phyloP scores from a whole-genome alignment of 176 grass and related monocot genomes.

The Cocos nucifera region DNA sequence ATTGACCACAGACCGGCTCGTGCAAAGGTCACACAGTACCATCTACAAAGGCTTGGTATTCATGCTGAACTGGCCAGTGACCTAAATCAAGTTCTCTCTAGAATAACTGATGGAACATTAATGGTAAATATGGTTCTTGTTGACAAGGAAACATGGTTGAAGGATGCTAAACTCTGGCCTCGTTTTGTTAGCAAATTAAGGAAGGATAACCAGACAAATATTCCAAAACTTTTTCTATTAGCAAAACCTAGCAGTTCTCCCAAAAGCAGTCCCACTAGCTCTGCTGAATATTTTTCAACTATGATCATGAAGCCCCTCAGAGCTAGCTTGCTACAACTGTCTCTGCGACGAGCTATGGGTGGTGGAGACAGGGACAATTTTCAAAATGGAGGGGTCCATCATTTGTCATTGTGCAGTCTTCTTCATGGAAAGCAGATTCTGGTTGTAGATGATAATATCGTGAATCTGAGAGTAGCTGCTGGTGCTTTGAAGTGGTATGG shows the following conservation, averaged over 20 bases:
- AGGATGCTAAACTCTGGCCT: conserved; percentile 43
- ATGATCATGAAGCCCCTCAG: conserved; percentile 89
- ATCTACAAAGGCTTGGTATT: conserved; percentile 83
- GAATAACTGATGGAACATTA: conserved; percentile 33
- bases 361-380: conserved; percentile 34
- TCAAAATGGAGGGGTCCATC: conserved; percentile 53
- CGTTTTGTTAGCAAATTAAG: conserved; percentile 43
- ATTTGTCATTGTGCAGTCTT: conserved; percentile 51
- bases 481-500: conserved; percentile 95
- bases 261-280: conserved; percentile 36
- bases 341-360: conserved; percentile 54
- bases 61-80: conserved; percentile 46
- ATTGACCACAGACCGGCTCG: conserved; percentile 67
- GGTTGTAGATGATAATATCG: conserved; percentile 85
- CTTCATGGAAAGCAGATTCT: conserved; percentile 79
- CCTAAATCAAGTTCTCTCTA: conserved; percentile 45
- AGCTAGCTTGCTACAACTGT: conserved; percentile 78
- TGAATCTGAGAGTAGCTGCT: conserved; percentile 91
- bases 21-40: conserved; percentile 77
- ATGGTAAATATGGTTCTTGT: conserved; percentile 66
- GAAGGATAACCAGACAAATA: conserved; percentile 37
- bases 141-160: conserved; percentile 73
- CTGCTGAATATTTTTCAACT: conserved; percentile 50
- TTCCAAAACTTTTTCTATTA: conserved; percentile 71
- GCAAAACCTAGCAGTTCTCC: conserved; percentile 47